phyloP scores from a whole-genome alignment of 768 basidiomycete genomes.

The Lactifluus echinatus region DNA sequence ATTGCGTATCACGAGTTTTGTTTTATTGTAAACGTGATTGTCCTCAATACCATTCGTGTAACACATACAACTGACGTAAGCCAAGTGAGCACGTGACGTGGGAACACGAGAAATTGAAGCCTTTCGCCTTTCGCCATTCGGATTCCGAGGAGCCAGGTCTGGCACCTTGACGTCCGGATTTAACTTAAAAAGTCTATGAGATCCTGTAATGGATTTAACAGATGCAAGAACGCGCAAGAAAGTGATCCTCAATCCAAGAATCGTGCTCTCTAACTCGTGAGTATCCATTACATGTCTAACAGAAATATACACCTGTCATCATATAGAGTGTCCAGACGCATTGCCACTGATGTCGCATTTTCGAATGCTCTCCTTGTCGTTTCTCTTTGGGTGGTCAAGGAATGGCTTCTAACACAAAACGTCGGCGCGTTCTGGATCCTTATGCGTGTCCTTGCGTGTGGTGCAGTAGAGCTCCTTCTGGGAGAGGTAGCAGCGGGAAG shows the following conservation, averaged over 20 bases:
- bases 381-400: constrained; percentile 55
- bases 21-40: background rate
- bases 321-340: constrained; percentile 13
- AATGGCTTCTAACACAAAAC: constrained; percentile 55
- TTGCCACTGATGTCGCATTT: constrained; percentile 37
- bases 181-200: constrained; percentile 5
- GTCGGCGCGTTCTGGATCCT: constrained; percentile 70
- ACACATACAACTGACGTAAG: background rate
- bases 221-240: constrained; percentile 32
- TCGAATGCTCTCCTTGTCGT: constrained; percentile 58
- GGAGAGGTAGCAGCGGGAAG: constrained; percentile 53
- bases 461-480: constrained; percentile 53
- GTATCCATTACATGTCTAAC: background rate
- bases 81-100: constrained; percentile 2
- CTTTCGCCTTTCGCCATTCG: too few species aligned
- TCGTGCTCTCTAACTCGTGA: constrained; percentile 22
- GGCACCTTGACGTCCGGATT: background rate
- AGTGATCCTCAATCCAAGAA: constrained; percentile 26
- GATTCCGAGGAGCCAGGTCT: background rate
- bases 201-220: constrained; percentile 23
- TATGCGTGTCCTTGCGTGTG: constrained; percentile 63
- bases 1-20: background rate
- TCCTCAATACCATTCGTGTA: background rate
- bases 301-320: background rate
- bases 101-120: background rate